Evolutionary conservation across 2,329 filamentous ascomycete species (phyloP), one percentile per base, ranked within the genome.

Genomic region (Alternaria ethzedia): DNA sequence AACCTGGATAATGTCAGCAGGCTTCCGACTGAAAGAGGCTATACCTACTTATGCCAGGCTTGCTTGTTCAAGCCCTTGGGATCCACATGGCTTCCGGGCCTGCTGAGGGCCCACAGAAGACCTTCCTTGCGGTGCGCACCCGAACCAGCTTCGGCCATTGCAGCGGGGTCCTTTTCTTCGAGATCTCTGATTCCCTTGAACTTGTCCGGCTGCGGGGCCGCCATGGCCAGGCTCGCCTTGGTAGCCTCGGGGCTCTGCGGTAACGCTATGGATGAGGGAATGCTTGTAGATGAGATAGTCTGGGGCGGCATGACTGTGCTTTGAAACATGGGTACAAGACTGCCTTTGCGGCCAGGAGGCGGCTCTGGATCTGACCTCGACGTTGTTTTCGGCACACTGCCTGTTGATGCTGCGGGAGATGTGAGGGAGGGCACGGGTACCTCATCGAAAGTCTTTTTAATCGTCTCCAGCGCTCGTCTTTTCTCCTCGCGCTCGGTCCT

Each of bases 401-500:
- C 70, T 52, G 74, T 75, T 12, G 70, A 68, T 44, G 70, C 61
- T 20, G 71, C 69, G 20, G 70, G 63, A 9, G 77, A 68, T 7
- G 70, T 57, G 23, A 63, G 57, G 41, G 74, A 69, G 10, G 70
- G 65, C 28, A 69, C 28, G 5, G 74, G 69, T 8, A 75, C 74
- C 55, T 80, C 79, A 21, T 77, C 75, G 36, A 76, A 79, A 2
- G 70, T 73, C 57, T 76, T 89, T 65, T 91, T 94, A 78, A 90
- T 95, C 83, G 96, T 97, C 80, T 99, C 96, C 12, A 99, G 83
- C 17, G 91, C 87, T 57, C 96, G 87, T 60, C 96, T 87, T 82
- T 98, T 97, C 80, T 98, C 96, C 78, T 99, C 96, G 44, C 96
- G 88, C 78, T 98, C 96, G n/a, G 93, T 93, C 56, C 94, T 87